Percentiles rank a stretch among this genome's conserved stretches.
phyloP scores from a whole-genome alignment of 371 early-diverging fungal species.

The Rhizopus sp. region DNA sequence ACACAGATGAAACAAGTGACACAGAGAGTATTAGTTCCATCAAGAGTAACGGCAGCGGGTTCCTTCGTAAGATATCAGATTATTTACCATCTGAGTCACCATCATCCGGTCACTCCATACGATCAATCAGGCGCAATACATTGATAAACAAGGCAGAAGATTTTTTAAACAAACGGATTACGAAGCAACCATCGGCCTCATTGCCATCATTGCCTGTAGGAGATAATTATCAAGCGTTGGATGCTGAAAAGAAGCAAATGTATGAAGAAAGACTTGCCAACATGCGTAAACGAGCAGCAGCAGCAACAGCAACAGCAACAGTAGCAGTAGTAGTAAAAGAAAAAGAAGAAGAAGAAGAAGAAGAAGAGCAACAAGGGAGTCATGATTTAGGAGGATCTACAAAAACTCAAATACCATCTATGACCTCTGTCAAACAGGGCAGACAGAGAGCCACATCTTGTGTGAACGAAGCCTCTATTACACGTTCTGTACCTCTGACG shows the following conservation, averaged over 20 bases:
- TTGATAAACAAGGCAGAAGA: conserved; percentile 8
- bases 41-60: conserved; percentile 5
- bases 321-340: background rate
- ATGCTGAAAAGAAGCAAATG: conserved; percentile 11
- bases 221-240: background rate
- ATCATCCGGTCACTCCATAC: background rate
- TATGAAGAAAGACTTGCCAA: conserved; percentile 21
- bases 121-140: background rate
- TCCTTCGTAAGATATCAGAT: conserved; percentile 15
- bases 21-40: conserved; percentile 7
- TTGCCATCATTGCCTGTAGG: background rate
- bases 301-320: background rate
- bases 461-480: background rate
- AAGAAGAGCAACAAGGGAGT: background rate
- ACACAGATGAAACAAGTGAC: conserved; percentile 6
- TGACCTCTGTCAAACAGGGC: background rate
- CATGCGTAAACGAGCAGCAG: conserved; percentile 19
- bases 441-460: conserved; percentile 8
- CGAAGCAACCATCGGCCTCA: background rate
- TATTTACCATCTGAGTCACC: conserved; percentile 14
- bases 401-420: conserved; percentile 1
- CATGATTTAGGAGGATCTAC: background rate
- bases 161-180: background rate
- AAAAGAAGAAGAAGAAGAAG: background rate
- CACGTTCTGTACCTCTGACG: no score